phyloP scores from a whole-genome alignment of 139 green algal genomes.

The Chlorella sp. region DNA sequence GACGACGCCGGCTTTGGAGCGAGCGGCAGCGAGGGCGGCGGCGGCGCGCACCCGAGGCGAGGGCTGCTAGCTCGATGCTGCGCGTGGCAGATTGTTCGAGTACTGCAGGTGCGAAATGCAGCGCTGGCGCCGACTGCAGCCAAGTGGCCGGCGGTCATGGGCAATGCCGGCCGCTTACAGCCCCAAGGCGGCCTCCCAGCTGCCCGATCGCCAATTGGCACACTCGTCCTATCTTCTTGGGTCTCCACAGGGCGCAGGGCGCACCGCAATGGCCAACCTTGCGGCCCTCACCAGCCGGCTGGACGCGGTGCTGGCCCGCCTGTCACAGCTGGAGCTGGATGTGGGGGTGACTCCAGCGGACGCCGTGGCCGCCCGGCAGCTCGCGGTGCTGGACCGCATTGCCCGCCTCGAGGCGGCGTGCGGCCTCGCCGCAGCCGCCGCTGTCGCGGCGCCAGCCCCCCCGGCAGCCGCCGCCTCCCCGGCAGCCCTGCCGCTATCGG shows the following conservation, averaged over 20 bases:
- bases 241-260: too few species aligned
- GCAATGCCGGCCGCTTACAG: too few species aligned
- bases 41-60: too few species aligned
- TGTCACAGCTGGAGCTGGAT: conserved; percentile 4
- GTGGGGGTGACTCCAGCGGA: conserved; percentile 1
- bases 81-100: too few species aligned
- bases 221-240: not conserved
- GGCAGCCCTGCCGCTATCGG: not conserved
- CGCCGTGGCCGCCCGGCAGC: not conserved
- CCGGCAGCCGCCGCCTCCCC: not conserved
- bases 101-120: too few species aligned
- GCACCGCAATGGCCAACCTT: not conserved
- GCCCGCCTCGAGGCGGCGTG: not conserved
- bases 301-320: not conserved
- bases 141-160: too few species aligned
- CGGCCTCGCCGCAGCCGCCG: not conserved
- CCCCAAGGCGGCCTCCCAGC: too few species aligned
- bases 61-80: too few species aligned
- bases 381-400: conserved; percentile 1
- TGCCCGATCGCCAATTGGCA: too few species aligned
- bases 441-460: not conserved
- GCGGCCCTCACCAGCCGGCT: not conserved
- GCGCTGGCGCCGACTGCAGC: too few species aligned
- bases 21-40: not conserved
- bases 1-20: too few species aligned